Base-by-base conservation (phyloP, 768 basidiomycete genomes). In the Saitozyma sp. region DNA sequence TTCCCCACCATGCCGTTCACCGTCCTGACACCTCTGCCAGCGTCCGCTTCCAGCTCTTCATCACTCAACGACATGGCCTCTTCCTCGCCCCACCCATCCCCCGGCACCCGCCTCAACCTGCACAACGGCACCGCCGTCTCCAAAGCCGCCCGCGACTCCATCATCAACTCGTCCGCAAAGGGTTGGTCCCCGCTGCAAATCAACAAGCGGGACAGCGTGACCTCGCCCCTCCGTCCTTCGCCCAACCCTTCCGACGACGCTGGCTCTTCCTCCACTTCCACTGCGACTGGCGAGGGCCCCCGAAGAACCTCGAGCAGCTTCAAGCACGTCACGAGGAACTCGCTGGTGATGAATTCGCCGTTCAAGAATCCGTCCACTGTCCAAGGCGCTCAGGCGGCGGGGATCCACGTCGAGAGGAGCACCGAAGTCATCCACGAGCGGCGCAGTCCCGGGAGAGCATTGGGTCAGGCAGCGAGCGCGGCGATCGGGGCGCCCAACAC, bases 291-390 rank as follows among this genome's bases (percentile, higher is more conserved):
- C 10, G 50, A 59, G 9, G 52, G 56, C 11, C 76, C 76, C n/a
- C 62, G 80, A 58, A 59, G 80, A 20, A 76, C 80, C 6, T 76
- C 73, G 49, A 72, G 67, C n/a, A 72, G 68, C 14, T 80, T 78
- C 75, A 80, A 80, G 66, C 80, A 80, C 60, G 75, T 80, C 43
- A 74, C 77, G 13, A 68, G 58, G 41, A 79, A 79, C 60, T 74
- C 73, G 9, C 73, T 80, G 40, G 80, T 80, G 41, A 74, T 73
- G 49, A 79, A 78, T 56, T 78, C 76, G 29, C 73, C 75, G 0
- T 80, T 80, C 77, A 80, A 80, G 56, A 70, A 52, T 19, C 67
- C 63, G 4, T 56, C 57, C 3, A 73, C 74, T 0, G 56, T 62
- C 16, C 74, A 72, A 62, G 69, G 67, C 16, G 63, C 58, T 41